Conservation (phyloP, 2,329 filamentous ascomycete genomes). For the Corinectria fuckeliana region DNA sequence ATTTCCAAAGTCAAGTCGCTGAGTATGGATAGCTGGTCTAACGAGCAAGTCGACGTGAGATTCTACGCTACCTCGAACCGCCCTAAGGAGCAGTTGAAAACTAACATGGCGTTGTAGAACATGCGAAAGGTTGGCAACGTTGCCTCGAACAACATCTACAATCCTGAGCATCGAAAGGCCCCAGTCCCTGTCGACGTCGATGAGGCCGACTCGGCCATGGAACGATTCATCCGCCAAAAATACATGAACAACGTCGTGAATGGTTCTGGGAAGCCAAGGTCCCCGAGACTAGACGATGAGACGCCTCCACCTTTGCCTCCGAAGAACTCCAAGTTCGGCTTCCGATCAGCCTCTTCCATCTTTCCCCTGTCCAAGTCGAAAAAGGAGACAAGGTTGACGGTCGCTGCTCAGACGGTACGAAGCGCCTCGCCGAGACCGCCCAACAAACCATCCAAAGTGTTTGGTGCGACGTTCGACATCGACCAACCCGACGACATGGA, state of each 20-base stretch:
- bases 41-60: slow-evolving; percentile 93
- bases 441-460: slow-evolving; percentile 72
- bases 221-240: slow-evolving; percentile 93
- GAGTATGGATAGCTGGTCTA: slow-evolving; percentile 97
- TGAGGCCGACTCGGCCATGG: slow-evolving; percentile 92
- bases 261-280: slow-evolving; percentile 45
- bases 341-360: slow-evolving; percentile 69
- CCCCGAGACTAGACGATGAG: slow-evolving; percentile 57
- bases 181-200: slow-evolving; percentile 89
- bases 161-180: slow-evolving; percentile 81
- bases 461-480: slow-evolving; percentile 71
- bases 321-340: slow-evolving; percentile 66
- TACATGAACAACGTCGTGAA: slow-evolving; percentile 70
- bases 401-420: slow-evolving; percentile 36
- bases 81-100: neutral
- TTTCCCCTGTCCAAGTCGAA: slow-evolving; percentile 69
- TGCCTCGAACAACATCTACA: slow-evolving; percentile 86
- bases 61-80: neutral
- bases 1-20: slow-evolving; percentile 98
- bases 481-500: slow-evolving; percentile 67
- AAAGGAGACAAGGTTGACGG: slow-evolving; percentile 53
- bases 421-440: slow-evolving; percentile 49
- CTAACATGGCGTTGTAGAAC: slow-evolving; percentile 62
- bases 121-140: slow-evolving; percentile 94
- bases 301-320: slow-evolving; percentile 66